A percentile compares a stretch with the other conserved stretches of the same genome.
Conservation (phyloP, 257 asterid genomes). For the Datura wrightii region DNA sequence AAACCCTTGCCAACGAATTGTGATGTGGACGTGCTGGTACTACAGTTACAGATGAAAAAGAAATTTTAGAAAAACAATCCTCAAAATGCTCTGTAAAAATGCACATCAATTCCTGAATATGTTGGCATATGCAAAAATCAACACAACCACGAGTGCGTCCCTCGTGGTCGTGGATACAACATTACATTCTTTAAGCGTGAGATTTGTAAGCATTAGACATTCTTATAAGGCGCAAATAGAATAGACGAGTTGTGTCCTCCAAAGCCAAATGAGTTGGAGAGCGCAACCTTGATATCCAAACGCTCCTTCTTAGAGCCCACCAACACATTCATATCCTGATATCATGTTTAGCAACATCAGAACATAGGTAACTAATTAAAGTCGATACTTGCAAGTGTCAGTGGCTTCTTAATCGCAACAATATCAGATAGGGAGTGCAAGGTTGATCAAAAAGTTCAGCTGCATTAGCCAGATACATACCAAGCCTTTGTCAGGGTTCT, state of each 20-base stretch:
- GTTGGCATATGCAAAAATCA: too few species aligned
- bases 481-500: constrained; percentile 90
- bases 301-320: constrained; percentile 47
- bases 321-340: constrained; percentile 43
- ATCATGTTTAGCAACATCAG: neutral
- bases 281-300: constrained; percentile 48
- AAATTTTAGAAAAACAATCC: too few species aligned
- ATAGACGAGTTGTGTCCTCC: constrained; percentile 56
- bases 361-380: neutral
- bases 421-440: too few species aligned
- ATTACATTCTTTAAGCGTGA: neutral
- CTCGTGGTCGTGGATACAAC: neutral
- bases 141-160: too few species aligned
- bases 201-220: constrained; percentile 2
- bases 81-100: too few species aligned
- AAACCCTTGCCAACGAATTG: too few species aligned
- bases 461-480: constrained; percentile 50
- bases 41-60: too few species aligned
- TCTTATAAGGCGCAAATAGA: constrained; percentile 45
- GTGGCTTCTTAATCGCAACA: too few species aligned
- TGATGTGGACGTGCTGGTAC: too few species aligned
- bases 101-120: too few species aligned
- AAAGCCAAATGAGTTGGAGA: constrained; percentile 55
- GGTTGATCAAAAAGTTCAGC: too few species aligned
- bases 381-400: too few species aligned